These are phyloP conservation scores for Pyricularia sp. DNA, from an alignment of 2,329 filamentous ascomycete genomes.

Conservation along the genomic window DNA sequence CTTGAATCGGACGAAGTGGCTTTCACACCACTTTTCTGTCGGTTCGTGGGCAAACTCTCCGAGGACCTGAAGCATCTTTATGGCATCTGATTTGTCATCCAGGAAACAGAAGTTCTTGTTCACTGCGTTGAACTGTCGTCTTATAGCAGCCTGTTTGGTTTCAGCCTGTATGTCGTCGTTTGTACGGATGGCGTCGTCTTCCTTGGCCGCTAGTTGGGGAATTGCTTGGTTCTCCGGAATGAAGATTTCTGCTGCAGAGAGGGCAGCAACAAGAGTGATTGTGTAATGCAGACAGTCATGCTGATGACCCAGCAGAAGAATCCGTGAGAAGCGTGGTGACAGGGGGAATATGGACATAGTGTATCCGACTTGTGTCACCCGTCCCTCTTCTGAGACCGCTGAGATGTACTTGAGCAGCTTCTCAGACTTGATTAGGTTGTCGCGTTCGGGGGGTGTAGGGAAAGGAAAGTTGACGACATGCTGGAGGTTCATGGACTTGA, in stretches of 20 bases:
- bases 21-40: conserved; percentile 64
- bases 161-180: conserved; percentile 65
- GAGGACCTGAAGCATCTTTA: conserved; percentile 83
- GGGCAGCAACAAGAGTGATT: conserved; percentile 76
- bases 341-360: conserved; percentile 85
- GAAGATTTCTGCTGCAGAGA: conserved; percentile 85
- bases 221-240: conserved; percentile 72
- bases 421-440: conserved; percentile 73
- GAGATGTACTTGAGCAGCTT: conserved; percentile 78
- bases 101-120: conserved; percentile 72
- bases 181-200: conserved; percentile 41
- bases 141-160: conserved; percentile 55
- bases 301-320: conserved; percentile 78
- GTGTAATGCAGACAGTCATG: conserved; percentile 78
- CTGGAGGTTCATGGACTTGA: conserved; percentile 90
- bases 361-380: conserved; percentile 69
- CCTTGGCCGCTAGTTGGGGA: conserved; percentile 39
- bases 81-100: conserved; percentile 76
- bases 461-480: conserved; percentile 93
- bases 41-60: conserved; percentile 75
- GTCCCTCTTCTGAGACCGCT: conserved; percentile 61
- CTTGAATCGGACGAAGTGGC: conserved; percentile 81
- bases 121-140: conserved; percentile 55
- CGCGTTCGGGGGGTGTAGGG: conserved; percentile 75
- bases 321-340: conserved; percentile 82